Evolutionary conservation across 306 rosid species (phyloP).

Genomic region (Sicyos edulis): DNA sequence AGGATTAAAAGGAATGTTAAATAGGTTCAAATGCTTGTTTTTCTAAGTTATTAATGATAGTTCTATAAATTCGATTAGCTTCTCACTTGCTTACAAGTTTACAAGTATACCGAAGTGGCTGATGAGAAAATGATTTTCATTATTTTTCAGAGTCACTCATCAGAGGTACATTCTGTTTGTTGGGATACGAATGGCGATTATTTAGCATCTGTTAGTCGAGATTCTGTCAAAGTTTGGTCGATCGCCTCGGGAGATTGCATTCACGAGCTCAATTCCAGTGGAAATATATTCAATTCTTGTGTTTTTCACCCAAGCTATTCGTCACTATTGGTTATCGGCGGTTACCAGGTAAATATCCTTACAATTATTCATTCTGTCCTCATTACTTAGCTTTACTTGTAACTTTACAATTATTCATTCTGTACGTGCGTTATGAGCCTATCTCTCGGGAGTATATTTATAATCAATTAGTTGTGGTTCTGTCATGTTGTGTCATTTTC

Average conservation of each 20-base stretch:
- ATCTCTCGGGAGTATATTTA: neutral
- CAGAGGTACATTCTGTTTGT: constrained; percentile 55
- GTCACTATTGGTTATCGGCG: constrained; percentile 78
- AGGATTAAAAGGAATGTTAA: neutral
- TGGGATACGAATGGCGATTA: constrained; percentile 80
- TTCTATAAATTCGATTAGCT: neutral
- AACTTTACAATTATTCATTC: neutral
- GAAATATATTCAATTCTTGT: constrained; percentile 65
- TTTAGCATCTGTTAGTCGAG: constrained; percentile 80
- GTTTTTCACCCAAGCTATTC: constrained; percentile 88
- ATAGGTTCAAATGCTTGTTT: neutral
- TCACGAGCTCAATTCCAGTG: constrained; percentile 70
- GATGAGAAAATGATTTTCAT: constrained; percentile 25
- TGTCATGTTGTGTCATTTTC: neutral
- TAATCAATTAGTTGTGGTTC: neutral
- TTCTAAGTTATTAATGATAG: neutral
- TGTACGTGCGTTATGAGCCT: constrained; percentile 2
- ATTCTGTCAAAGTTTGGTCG: constrained; percentile 79
- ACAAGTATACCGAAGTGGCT: constrained; percentile 15
- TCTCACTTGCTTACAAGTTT: neutral
- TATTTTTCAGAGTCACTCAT: constrained; percentile 55
- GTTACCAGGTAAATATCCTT: constrained; percentile 57
- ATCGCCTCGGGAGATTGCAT: constrained; percentile 65
- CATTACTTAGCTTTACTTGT: neutral
- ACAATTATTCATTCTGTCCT: neutral